phyloP scores from a whole-genome alignment of 2,329 filamentous ascomycete species.

The Fusarium newnesense region DNA sequence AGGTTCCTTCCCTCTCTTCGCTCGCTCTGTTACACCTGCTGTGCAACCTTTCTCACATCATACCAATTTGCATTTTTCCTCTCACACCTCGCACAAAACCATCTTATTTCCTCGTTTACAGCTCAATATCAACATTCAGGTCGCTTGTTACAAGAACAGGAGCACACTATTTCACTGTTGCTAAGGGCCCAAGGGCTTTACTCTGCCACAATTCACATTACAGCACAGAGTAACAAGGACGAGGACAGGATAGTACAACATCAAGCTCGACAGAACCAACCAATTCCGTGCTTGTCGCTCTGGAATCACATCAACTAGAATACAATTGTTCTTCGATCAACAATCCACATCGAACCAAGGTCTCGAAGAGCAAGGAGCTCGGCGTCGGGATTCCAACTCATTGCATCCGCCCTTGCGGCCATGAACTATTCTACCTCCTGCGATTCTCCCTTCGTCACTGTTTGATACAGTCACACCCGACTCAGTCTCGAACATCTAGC shows the following conservation, averaged over 20 bases:
- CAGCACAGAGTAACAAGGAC: background rate
- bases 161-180: conserved; percentile 27
- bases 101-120: conserved; percentile 27
- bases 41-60: conserved; percentile 21
- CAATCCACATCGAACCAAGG: background rate
- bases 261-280: conserved; percentile 2
- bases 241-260: conserved; percentile 8
- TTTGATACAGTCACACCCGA: conserved; percentile 39
- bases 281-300: background rate
- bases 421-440: conserved; percentile 20
- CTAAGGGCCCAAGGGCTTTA: conserved; percentile 5
- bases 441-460: conserved; percentile 13
- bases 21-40: conserved; percentile 38
- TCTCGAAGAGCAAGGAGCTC: background rate
- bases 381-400: background rate
- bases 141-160: conserved; percentile 10
- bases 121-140: conserved; percentile 15
- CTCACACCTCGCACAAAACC: conserved; percentile 33
- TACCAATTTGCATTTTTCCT: conserved; percentile 9
- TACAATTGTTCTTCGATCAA: background rate
- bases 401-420: conserved; percentile 11
- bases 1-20: too few relatives aligned
- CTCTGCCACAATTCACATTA: conserved; percentile 9
- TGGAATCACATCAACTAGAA: background rate
- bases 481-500: conserved; percentile 9